Evolutionary conservation across 1,284 basidiomycete genomes (phyloP), one percentile per base, ranked within the genome.

Genomic region (Hortiboletus rubellus): DNA sequence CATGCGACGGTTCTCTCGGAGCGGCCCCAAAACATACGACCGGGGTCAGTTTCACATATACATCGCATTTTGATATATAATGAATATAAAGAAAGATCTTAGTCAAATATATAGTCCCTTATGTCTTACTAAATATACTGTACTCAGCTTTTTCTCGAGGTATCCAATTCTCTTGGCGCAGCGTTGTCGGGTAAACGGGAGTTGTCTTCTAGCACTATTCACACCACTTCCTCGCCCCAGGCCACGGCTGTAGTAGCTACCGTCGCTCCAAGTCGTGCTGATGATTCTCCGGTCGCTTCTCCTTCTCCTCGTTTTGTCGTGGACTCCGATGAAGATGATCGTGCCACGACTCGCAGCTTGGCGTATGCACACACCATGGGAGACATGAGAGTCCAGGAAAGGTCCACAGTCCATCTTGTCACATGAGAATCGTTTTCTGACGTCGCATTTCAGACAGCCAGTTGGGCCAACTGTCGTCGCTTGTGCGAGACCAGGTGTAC

Each of bases 361-460:
- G 50, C 40, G 24, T 22, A 49, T 47, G 18, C 8, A 10, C 40
- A 11, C 22, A n/a, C 15, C 14, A 36, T 24, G 8, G 10, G 31
- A 7, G 33, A 31, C 34, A 27, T 10, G 15, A 14, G 14, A 15
- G 14, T 27, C 3, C 37, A 34, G 11, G 45, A 49, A 43, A 43
- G 31, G 17, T 9, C 8, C 17, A n/a, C 46, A 30, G 37, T 53
- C 34, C 54, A 24, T 27, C 10, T 52, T 41, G 17, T 37, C 14
- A 4, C 27, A 1, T 7, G 30, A 22, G 14, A 40, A 3, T 33
- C 2, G 5, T 33, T 31, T 50, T 44, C 33, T 63, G 43, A 69
- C 10, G 12, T 33, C n/a, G 17, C 4, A 5, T 50, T 31, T 40
- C 6, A 66, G 64, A 24, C 53, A n/a, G 31, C 43, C 27, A 17